phyloP scores from a whole-genome alignment of 331 rosid genomes.

The Rhamnella rubrinervis region DNA sequence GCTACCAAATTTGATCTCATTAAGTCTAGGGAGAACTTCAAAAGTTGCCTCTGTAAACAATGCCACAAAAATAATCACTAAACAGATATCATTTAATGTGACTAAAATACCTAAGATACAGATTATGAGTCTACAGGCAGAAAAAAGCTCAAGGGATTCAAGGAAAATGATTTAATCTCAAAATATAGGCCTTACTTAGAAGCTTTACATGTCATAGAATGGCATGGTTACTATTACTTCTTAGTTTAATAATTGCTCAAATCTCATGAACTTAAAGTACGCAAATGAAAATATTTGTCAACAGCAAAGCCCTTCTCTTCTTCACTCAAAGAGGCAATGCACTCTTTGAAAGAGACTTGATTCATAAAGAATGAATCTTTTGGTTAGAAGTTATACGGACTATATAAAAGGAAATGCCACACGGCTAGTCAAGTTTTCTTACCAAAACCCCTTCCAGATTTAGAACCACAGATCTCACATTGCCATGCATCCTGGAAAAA shows the following conservation, averaged over 20 bases:
- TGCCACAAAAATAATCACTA: slow-evolving; percentile 25
- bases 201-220: no score
- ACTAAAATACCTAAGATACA: not conserved
- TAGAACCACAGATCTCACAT: slow-evolving; percentile 87
- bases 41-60: slow-evolving; percentile 78
- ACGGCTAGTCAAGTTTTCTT: slow-evolving; percentile 30
- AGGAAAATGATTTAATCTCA: no score
- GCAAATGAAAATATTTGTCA: not conserved
- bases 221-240: no score
- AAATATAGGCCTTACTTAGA: no score
- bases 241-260: not conserved
- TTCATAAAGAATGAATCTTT: no score
- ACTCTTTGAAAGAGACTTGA: no score
- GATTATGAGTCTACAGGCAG: not conserved
- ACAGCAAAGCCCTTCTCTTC: no score
- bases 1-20: slow-evolving; percentile 93
- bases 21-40: slow-evolving; percentile 93
- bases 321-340: no score
- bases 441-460: slow-evolving; percentile 99
- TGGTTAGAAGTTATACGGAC: no score
- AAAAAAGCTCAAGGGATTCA: no score
- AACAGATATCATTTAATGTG: not conserved
- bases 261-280: not conserved
- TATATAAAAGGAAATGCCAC: no score
- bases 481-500: slow-evolving; percentile 87